Percentiles rank a stretch among this genome's conserved stretches.
Conservation (phyloP, 2,329 filamentous ascomycete genomes). For the Colletotrichum gloeosporioides region DNA sequence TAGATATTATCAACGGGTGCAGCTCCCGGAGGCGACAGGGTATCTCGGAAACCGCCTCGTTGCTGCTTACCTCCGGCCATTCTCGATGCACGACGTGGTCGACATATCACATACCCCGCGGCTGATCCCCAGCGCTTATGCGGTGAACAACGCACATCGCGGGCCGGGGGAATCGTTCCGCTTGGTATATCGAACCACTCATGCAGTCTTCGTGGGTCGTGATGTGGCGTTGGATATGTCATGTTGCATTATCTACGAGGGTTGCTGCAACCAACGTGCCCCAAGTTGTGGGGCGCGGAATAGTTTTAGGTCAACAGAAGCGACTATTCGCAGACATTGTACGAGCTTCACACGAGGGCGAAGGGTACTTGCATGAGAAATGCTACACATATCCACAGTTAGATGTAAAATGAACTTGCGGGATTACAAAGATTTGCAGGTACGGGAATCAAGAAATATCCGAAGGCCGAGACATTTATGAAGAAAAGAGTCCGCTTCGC, state of each 20-base stretch:
- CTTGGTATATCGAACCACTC: background rate
- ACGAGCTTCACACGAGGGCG: background rate
- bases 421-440: background rate
- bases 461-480: background rate
- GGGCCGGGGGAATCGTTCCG: background rate
- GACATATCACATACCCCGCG: background rate
- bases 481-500: background rate
- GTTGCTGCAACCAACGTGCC: background rate
- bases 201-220: background rate
- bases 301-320: background rate
- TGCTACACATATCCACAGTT: background rate
- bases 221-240: background rate
- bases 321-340: background rate
- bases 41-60: background rate
- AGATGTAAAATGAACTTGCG: background rate
- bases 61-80: background rate
- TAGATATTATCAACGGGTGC: background rate
- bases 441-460: background rate
- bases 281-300: background rate
- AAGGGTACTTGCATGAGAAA: background rate
- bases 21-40: background rate
- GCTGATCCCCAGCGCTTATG: background rate
- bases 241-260: background rate
- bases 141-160: background rate
- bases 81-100: background rate